These are phyloP conservation scores for Diplocarpon rosae DNA, from an alignment of 2,329 filamentous ascomycete species.

Conservation along the genomic window DNA sequence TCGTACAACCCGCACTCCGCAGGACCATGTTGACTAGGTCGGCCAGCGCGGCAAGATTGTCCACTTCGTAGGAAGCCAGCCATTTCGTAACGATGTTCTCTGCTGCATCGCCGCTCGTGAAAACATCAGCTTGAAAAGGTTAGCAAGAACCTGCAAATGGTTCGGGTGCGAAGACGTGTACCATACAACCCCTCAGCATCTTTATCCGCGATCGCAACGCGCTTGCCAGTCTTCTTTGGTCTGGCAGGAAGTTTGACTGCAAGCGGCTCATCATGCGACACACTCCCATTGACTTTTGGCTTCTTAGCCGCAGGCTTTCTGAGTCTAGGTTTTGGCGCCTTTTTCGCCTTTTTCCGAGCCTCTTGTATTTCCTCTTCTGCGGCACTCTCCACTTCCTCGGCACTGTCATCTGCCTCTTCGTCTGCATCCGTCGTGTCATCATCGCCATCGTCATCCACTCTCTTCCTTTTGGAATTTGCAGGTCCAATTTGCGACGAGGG, in stretches of 20 bases:
- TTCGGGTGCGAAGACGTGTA: slow-evolving; percentile 11
- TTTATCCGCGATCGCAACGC: slow-evolving; percentile 34
- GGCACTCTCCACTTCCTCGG: slow-evolving; percentile 32
- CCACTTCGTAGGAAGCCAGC: slow-evolving; percentile 44
- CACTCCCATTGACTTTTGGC: slow-evolving; percentile 50
- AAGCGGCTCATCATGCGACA: slow-evolving; percentile 43
- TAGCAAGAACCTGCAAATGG: slow-evolving; percentile 15
- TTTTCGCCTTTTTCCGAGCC: slow-evolving; percentile 28
- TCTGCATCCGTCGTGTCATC: slow-evolving; percentile 37
- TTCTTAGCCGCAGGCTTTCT: slow-evolving; percentile 53
- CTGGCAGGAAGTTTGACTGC: slow-evolving; percentile 30
- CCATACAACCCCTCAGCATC: slow-evolving; percentile 22
- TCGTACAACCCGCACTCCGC: slow-evolving; percentile 67
- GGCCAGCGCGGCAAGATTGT: slow-evolving; percentile 43
- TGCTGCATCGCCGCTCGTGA: slow-evolving; percentile 45
- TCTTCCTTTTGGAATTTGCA: slow-evolving; percentile 46
- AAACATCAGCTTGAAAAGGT: slow-evolving; percentile 44
- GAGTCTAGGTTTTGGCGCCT: slow-evolving; percentile 14
- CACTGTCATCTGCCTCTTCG: slow-evolving; percentile 34
- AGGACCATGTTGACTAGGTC: slow-evolving; percentile 58
- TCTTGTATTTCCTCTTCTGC: slow-evolving; percentile 36
- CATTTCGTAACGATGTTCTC: slow-evolving; percentile 49
- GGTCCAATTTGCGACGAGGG: slow-evolving; percentile 29
- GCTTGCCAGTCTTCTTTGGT: slow-evolving; percentile 28
- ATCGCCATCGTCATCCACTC: slow-evolving; percentile 34